Evolutionary conservation across 305 asterid genomes (phyloP).

Genomic region (Ajuga reptans): DNA sequence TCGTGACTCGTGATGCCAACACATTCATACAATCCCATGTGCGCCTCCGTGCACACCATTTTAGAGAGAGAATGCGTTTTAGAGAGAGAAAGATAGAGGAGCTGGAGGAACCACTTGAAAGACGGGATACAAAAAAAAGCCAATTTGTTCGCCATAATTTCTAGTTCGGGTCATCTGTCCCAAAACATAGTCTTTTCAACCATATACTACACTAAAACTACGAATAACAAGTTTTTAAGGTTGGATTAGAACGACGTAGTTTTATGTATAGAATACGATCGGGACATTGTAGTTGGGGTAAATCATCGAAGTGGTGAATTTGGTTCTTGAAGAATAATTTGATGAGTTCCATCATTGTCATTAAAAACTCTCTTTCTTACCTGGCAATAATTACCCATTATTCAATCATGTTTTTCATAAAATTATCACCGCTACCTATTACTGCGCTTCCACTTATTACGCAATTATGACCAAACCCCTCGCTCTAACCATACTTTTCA

Average conservation of each 20-base stretch:
- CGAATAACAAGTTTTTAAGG: too few species aligned
- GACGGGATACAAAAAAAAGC: background rate
- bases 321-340: background rate
- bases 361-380: background rate
- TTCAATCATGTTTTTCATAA: background rate
- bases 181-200: too few species aligned
- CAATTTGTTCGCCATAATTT: background rate
- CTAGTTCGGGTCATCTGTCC: too few species aligned
- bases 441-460: conserved; percentile 9
- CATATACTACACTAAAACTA: too few species aligned
- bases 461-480: conserved; percentile 8
- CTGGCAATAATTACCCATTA: background rate
- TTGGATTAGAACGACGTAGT: too few species aligned
- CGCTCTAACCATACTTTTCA: background rate
- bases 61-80: background rate
- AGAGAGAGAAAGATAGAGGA: background rate
- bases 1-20: conserved; percentile 35
- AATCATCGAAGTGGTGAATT: too few species aligned
- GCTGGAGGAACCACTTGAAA: background rate
- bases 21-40: conserved; percentile 25
- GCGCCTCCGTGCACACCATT: conserved; percentile 10
- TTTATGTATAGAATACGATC: too few species aligned
- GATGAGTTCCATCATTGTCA: background rate
- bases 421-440: background rate
- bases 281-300: too few species aligned